phyloP scores from a whole-genome alignment of 495 filamentous ascomycete species.

The Talaromyces borbonicus region DNA sequence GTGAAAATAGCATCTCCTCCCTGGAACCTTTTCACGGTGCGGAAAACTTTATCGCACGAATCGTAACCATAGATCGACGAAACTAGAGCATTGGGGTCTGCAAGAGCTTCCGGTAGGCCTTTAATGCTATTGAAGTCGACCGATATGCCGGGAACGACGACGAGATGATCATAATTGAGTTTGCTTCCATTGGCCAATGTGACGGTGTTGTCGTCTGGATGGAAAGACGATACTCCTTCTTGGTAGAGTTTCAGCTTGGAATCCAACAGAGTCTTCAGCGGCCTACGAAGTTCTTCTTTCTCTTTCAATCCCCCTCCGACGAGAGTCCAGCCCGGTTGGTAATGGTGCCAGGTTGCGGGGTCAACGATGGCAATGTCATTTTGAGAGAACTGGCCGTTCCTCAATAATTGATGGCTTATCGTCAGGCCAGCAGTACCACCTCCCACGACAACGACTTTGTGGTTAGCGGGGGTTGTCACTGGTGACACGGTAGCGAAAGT shows the following conservation, averaged over 20 bases:
- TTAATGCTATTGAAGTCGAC: slow-evolving; percentile 46
- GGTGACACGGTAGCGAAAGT: slow-evolving; percentile 34
- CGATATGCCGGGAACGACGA: slow-evolving; percentile 54
- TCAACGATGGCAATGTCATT: slow-evolving; percentile 61
- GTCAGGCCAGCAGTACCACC: slow-evolving; percentile 52
- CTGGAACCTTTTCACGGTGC: slow-evolving; percentile 42
- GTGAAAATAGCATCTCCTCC: slow-evolving; percentile 58
- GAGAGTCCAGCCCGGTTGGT: slow-evolving; percentile 64
- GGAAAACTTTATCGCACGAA: slow-evolving; percentile 47
- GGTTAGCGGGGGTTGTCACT: slow-evolving; percentile 29
- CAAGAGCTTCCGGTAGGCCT: slow-evolving; percentile 51
- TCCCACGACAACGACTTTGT: slow-evolving; percentile 56
- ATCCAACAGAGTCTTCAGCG: slow-evolving; percentile 43
- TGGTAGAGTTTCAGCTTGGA: slow-evolving; percentile 55
- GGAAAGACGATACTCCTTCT: slow-evolving; percentile 38
- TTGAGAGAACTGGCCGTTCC: slow-evolving; percentile 40
- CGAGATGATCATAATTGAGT: slow-evolving; percentile 52
- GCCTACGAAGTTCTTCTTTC: slow-evolving; percentile 42
- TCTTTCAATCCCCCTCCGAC: slow-evolving; percentile 56
- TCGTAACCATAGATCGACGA: slow-evolving; percentile 59
- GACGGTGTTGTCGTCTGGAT: slow-evolving; percentile 48
- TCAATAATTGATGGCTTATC: slow-evolving; percentile 54
- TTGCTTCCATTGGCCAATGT: slow-evolving; percentile 48
- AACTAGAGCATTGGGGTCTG: slow-evolving; percentile 43
- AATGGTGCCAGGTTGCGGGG: slow-evolving; percentile 55